phyloP scores from a whole-genome alignment of 768 basidiomycete species.

The Pulveroboletus ravenelii region DNA sequence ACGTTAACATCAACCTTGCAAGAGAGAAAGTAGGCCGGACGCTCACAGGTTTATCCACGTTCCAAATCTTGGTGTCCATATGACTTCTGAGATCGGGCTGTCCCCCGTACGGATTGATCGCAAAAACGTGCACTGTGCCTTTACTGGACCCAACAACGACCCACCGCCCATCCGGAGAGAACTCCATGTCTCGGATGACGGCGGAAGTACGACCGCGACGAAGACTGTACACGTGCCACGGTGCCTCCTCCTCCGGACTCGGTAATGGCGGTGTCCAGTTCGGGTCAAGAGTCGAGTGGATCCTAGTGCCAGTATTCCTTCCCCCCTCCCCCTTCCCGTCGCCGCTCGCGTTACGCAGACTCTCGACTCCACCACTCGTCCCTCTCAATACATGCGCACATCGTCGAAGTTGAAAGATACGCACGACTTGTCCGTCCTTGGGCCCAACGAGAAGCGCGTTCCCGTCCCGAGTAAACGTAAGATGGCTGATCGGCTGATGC shows the following conservation, averaged over 20 bases:
- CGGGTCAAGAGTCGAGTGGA: background rate
- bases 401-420: slow-evolving; percentile 43
- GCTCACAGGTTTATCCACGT: slow-evolving; percentile 45
- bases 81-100: slow-evolving; percentile 58
- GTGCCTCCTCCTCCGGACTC: slow-evolving; percentile 19
- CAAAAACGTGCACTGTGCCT: slow-evolving; percentile 67
- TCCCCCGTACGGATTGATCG: slow-evolving; percentile 74
- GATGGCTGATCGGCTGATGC: slow-evolving; percentile 42
- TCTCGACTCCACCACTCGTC: background rate
- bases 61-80: slow-evolving; percentile 52
- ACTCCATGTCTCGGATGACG: slow-evolving; percentile 47
- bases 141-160: slow-evolving; percentile 61
- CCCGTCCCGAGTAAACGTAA: slow-evolving; percentile 53
- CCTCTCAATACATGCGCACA: slow-evolving; percentile 17
- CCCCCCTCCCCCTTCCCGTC: background rate
- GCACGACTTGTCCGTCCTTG: slow-evolving; percentile 51
- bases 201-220: slow-evolving; percentile 69
- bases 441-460: slow-evolving; percentile 45
- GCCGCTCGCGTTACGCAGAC: background rate
- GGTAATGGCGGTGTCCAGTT: slow-evolving; percentile 1
- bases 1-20: background rate
- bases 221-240: slow-evolving; percentile 64
- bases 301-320: slow-evolving; percentile 4
- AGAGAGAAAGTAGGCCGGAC: background rate
- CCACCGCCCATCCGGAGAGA: slow-evolving; percentile 56